A percentile compares a stretch with the other conserved stretches of the same genome.
These are phyloP conservation scores for Talaromyces amestolkiae DNA, from an alignment of 2,329 filamentous ascomycete species.

Conservation along the genomic window DNA sequence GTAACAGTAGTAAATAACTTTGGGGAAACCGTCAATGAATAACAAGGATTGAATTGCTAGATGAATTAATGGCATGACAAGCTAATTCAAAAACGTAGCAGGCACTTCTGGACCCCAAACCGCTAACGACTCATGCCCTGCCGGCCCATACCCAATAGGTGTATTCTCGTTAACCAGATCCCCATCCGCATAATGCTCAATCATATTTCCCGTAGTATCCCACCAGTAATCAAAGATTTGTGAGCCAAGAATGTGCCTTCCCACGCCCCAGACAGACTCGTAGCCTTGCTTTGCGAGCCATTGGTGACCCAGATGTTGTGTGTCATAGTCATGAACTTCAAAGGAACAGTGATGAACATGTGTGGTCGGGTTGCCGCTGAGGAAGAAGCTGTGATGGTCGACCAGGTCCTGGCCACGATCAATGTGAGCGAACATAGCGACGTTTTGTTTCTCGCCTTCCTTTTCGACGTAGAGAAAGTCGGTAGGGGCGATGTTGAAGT, in stretches of 20 bases:
- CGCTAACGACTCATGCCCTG: conserved; percentile 33
- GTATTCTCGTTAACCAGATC: conserved; percentile 49
- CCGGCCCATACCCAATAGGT: conserved; percentile 33
- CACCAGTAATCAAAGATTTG: conserved; percentile 57
- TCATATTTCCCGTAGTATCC: conserved; percentile 31
- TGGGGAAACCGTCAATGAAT: too few species aligned
- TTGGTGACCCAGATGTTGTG: conserved; percentile 52
- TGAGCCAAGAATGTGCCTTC: conserved; percentile 51
- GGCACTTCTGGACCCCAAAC: conserved; percentile 40
- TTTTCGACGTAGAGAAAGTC: conserved; percentile 32
- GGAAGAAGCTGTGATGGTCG: conserved; percentile 56
- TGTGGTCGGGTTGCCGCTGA: conserved; percentile 31
- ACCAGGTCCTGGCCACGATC: conserved; percentile 48
- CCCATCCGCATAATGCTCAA: conserved; percentile 52
- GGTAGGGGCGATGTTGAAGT: conserved; percentile 33
- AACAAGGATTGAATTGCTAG: too few species aligned
- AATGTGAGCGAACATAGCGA: conserved; percentile 50
- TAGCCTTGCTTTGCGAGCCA: conserved; percentile 50
- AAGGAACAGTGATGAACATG: conserved; percentile 53
- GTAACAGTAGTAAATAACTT: too few species aligned
- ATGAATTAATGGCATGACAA: too few species aligned
- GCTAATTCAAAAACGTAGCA: conserved; percentile 31
- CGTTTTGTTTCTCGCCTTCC: conserved; percentile 25
- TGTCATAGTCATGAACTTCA: conserved; percentile 54
- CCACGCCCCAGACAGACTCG: conserved; percentile 50